Conservation (phyloP, 306 rosid genomes). For the Vachellia pachyceras region DNA sequence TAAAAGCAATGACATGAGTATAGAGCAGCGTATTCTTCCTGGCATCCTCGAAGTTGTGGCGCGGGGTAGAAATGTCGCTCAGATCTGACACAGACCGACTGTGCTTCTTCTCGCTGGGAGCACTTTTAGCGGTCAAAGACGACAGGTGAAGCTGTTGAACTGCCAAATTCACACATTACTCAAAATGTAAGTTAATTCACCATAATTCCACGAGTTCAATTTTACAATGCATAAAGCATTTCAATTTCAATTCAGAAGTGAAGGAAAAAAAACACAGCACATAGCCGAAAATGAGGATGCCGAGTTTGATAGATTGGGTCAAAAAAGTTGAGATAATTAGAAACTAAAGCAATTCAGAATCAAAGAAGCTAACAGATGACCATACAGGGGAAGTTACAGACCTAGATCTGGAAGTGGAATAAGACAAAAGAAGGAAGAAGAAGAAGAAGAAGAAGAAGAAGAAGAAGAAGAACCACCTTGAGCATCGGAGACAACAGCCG, state of each 20-base stretch:
- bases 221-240: not conserved
- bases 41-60: conserved; percentile 70
- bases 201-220: not conserved
- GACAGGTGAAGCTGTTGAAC: conserved; percentile 78
- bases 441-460: too few species aligned
- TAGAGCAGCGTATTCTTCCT: conserved; percentile 79
- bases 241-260: not conserved
- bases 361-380: not conserved
- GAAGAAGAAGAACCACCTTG: conserved; percentile 60
- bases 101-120: conserved; percentile 52
- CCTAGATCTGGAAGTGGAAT: conserved; percentile 74
- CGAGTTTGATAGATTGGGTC: not conserved
- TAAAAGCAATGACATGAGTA: conserved; percentile 89
- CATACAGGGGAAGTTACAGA: not conserved
- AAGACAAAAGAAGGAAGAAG: not conserved
- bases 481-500: conserved; percentile 91
- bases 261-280: not conserved
- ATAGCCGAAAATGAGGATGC: not conserved
- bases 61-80: conserved; percentile 93
- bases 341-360: not conserved
- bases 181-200: not conserved
- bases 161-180: conserved; percentile 34
- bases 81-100: conserved; percentile 84
- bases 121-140: conserved; percentile 49
- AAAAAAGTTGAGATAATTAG: not conserved